Conservation (phyloP, 1,139 yeast species). For the Pichia sp. region DNA sequence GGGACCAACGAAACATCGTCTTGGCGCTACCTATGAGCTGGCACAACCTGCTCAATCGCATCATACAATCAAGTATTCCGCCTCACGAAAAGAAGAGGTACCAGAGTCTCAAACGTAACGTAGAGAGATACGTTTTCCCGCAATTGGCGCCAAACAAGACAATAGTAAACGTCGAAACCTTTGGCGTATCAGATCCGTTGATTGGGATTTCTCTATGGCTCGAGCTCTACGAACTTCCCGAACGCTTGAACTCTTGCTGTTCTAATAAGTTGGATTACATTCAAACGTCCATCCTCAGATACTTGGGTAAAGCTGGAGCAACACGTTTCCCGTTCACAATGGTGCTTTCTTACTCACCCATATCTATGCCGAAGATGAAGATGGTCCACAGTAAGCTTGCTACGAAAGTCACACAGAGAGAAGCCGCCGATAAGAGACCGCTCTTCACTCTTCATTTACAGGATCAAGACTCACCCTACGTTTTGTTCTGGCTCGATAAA, state of each 20-base stretch:
- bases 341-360: background rate
- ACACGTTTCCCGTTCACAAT: conserved; percentile 10
- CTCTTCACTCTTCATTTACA: conserved; percentile 18
- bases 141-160: background rate
- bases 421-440: background rate
- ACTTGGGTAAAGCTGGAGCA: conserved; percentile 1
- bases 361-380: conserved; percentile 1
- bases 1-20: background rate
- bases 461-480: conserved; percentile 13
- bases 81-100: background rate
- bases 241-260: background rate
- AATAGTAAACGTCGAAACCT: conserved; percentile 1
- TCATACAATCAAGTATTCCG: background rate
- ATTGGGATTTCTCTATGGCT: conserved; percentile 10
- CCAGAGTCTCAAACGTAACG: background rate
- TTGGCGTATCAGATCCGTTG: background rate
- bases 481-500: conserved; percentile 21
- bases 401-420: background rate
- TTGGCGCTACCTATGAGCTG: conserved; percentile 15
- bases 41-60: background rate
- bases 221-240: conserved; percentile 7
- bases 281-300: conserved; percentile 4
- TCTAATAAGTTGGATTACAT: conserved; percentile 1
- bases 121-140: conserved; percentile 10
- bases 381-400: background rate